These are phyloP conservation scores for Hydrangea macrophylla DNA, from an alignment of 148 eudicot genomes.

Conservation along the genomic window DNA sequence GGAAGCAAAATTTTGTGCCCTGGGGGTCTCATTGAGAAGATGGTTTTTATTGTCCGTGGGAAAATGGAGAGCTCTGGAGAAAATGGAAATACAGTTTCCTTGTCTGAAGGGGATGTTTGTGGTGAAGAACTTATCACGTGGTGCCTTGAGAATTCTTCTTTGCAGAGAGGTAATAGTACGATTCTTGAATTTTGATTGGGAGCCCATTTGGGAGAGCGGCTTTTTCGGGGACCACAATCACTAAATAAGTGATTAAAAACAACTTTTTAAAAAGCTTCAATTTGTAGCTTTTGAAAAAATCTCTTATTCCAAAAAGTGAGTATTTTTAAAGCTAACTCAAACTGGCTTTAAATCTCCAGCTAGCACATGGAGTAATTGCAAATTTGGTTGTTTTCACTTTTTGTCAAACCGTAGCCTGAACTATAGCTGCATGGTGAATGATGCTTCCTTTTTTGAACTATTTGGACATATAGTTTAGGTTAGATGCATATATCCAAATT, in stretches of 20 bases:
- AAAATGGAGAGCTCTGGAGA: constrained; percentile 66
- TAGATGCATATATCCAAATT: background rate
- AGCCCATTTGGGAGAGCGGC: too few relatives aligned
- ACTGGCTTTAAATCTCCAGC: too few relatives aligned
- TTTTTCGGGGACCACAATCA: too few relatives aligned
- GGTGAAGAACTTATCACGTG: constrained; percentile 81
- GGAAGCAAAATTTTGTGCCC: constrained; percentile 52
- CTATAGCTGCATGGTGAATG: background rate
- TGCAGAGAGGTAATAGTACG: constrained; percentile 44
- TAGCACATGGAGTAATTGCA: background rate
- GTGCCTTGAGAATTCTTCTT: constrained; percentile 75
- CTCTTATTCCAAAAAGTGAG: too few relatives aligned
- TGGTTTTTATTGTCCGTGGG: constrained; percentile 81
- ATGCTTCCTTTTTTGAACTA: background rate
- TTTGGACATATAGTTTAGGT: background rate
- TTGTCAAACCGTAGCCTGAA: background rate
- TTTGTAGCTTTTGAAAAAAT: too few relatives aligned
- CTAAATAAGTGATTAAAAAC: too few relatives aligned
- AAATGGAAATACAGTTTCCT: constrained; percentile 35
- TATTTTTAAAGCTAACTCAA: too few relatives aligned
- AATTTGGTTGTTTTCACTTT: background rate
- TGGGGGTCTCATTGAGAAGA: constrained; percentile 66
- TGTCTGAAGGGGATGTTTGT: constrained; percentile 65
- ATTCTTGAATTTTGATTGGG: background rate
- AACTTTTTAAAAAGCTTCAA: too few relatives aligned